A percentile compares a stretch with the other conserved stretches of the same genome.
Evolutionary conservation across 1,284 basidiomycete species (phyloP).

Genomic region (Trichosporon sp.): DNA sequence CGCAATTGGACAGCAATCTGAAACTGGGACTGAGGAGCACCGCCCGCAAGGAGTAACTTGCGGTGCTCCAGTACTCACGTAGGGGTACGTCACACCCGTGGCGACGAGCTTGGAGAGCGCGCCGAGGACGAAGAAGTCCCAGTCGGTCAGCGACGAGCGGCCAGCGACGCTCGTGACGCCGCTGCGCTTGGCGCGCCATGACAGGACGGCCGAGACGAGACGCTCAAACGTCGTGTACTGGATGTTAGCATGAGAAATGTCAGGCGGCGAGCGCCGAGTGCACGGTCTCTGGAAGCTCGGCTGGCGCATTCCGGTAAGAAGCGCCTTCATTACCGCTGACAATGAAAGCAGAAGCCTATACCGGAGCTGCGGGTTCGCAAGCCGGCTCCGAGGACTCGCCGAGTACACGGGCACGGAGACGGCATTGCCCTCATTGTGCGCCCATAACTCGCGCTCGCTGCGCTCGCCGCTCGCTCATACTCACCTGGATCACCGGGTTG

Average conservation of each 20-base stretch:
- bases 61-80: constrained; percentile 32
- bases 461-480: constrained; percentile 8
- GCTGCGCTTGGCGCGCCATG: constrained; percentile 36
- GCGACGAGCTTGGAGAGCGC: constrained; percentile 73
- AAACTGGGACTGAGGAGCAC: not conserved
- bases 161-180: constrained; percentile 49
- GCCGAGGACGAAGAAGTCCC: constrained; percentile 85
- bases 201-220: constrained; percentile 49
- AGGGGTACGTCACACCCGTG: constrained; percentile 47
- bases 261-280: no score
- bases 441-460: not conserved
- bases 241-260: no score
- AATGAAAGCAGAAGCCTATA: no score
- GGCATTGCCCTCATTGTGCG: no score
- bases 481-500: constrained; percentile 78
- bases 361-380: no score
- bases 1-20: no score
- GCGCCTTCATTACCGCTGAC: no score
- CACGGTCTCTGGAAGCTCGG: not conserved
- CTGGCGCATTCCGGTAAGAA: not conserved
- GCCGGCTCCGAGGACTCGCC: no score
- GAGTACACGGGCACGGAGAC: no score
- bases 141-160: constrained; percentile 59
- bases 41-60: no score
- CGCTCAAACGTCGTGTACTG: constrained; percentile 78